Evolutionary conservation across 108 stramenopile species (phyloP), one percentile per base, ranked within the genome.

Genomic region (Discostella stelligeroides): DNA sequence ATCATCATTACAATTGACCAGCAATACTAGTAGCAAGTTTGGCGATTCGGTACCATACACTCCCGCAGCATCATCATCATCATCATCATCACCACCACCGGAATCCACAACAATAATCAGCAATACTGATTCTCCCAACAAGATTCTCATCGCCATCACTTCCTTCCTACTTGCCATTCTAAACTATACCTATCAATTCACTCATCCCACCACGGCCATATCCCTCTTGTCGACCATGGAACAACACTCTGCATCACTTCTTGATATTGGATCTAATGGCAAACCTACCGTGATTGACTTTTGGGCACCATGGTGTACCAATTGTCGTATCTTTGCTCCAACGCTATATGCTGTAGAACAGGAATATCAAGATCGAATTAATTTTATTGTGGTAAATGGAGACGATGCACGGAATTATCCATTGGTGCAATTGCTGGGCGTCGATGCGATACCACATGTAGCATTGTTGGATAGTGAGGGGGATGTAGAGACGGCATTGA

Each of bases 241-340:
- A 81, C 70, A 73, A n/a, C 24, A 77, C 9, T 80, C 77, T n/a
- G 72, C 84, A 14, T 76, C 89, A 34, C 54, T 89, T 0, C 68
- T 70, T 0, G 60, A 69, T 14, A 87, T 93, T 76, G 89, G 87
- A 14, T 80, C 61, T 34, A 93, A 90, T 66, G 74, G 77, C 46
- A 86, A 88, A 42, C 92, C 92, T 0, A 87, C 92, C 0, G 76
- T 93, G 20, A 84, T 93, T 47, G 89, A 93, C 51, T 90, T 93
- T 81, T 93, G 92, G 92, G 92, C 92, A 10, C 92, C 89, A 0
- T 88, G 84, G 86, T 93, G 92, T 67, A 81, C 87, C 62, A 93
- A 90, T 68, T 93, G 92, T 54, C 85, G 85, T 53, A 55, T 75
- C 17, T 69, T 76, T 29, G 92, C 89, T 17, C 88, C 92, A 1